phyloP scores from a whole-genome alignment of 2,329 filamentous ascomycete genomes.

The Calycina herbarum region DNA sequence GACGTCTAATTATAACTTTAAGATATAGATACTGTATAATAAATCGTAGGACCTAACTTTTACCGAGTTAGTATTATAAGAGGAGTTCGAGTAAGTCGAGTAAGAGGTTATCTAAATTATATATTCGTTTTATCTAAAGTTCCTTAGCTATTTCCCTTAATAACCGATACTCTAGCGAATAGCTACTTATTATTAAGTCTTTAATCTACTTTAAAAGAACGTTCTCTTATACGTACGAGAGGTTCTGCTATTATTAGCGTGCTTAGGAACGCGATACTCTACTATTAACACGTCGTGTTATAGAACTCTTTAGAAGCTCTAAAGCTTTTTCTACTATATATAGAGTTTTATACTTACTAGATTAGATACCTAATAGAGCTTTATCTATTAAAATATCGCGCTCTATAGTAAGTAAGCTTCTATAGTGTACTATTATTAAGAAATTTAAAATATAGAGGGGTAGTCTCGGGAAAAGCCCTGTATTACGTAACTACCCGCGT shows the following conservation, averaged over 20 bases:
- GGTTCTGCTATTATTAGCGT: not conserved
- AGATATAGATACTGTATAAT: not conserved
- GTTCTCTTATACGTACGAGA: not conserved
- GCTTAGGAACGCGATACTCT: not conserved
- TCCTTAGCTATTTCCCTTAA: not conserved
- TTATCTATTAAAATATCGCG: too few relatives aligned
- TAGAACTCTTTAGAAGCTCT: not conserved
- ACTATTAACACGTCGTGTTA: not conserved
- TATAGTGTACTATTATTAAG: too few relatives aligned
- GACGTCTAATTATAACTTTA: not conserved
- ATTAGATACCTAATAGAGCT: too few relatives aligned
- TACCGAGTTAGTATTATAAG: not conserved
- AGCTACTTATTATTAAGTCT: not conserved
- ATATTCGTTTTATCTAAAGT: not conserved
- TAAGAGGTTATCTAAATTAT: not conserved
- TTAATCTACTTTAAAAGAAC: not conserved
- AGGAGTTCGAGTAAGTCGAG: not conserved
- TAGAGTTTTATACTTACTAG: not conserved
- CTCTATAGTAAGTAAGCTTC: too few relatives aligned
- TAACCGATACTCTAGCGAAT: not conserved
- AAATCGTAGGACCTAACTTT: not conserved
- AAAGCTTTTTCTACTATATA: too few relatives aligned
- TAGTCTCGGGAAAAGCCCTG: too few relatives aligned
- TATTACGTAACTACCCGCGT: too few relatives aligned
- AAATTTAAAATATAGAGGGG: too few relatives aligned